Base-by-base conservation (phyloP, 2,329 filamentous ascomycete species). In the Hymenoscyphus fraxineus region DNA sequence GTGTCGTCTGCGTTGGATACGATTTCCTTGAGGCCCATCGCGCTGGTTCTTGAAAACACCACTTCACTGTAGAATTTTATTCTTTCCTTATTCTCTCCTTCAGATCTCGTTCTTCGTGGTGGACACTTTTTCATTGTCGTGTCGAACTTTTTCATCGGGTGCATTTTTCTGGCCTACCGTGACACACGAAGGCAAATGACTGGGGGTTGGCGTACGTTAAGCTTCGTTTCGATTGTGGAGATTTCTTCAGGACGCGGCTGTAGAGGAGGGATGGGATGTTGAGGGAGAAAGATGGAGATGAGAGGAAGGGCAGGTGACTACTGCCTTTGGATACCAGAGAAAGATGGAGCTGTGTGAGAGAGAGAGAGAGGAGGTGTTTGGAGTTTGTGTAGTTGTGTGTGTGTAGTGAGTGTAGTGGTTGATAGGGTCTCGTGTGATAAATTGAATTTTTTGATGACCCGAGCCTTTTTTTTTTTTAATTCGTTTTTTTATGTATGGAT, bases 91-190 rank as follows among this genome's bases (percentile, higher is more conserved):
- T 12, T 38, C 35, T 57, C 35, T n/a, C n/a, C n/a, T 16, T 51
- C 16, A 35, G 54, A 57, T 57, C 54, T 31, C 35, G 54, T 35
- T 16, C 15, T 57, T 27, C 27, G 31, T 6, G 54, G 31, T 7
- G 10, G 54, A 19, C n/a, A 51, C 22, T 51, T 12, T 13, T 56
- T 35, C n/a, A 16, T 10, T 35, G 35, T 35, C 54, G 19, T 57
- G 27, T 57, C 32, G 35, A 35, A 57, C 10, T 32, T 57, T 56
- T 38, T 57, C n/a, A 51, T 57, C 35, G 54, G 54, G 54, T 57
- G 32, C 4, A 32, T 38, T 32, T 32, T 57, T 38, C 27, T 12
- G 12, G 32, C 54, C 15, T 35, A 19, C n/a, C 22, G 31, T n/a
- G 16, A 27, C 35, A 35, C 35, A 27, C 54, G 31, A 32, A 19